A percentile compares a stretch with the other conserved stretches of the same genome.
phyloP scores from a whole-genome alignment of 495 filamentous ascomycete species.

The Neurospora sp. region DNA sequence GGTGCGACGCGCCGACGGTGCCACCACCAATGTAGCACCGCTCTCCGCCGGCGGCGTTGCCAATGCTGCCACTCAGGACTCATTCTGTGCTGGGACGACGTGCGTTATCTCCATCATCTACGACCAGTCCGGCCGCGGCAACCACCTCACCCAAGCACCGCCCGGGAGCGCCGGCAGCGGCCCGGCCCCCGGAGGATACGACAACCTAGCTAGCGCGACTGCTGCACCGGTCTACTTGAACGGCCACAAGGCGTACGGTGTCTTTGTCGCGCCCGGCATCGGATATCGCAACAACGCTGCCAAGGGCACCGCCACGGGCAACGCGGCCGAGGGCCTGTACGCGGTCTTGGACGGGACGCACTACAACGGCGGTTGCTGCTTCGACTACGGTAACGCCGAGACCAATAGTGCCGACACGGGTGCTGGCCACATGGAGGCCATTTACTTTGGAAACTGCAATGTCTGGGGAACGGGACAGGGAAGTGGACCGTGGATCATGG shows the following conservation, averaged over 20 bases:
- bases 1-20: conserved; percentile 39
- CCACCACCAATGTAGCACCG: conserved; percentile 37
- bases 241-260: conserved; percentile 49
- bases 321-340: conserved; percentile 48
- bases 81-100: conserved; percentile 46
- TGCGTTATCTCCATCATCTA: conserved; percentile 51
- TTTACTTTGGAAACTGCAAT: conserved; percentile 44
- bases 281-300: conserved; percentile 33
- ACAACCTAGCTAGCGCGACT: conserved; percentile 43
- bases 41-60: conserved; percentile 42
- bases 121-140: conserved; percentile 48
- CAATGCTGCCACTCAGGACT: conserved; percentile 45
- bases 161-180: conserved; percentile 38
- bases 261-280: conserved; percentile 36
- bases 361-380: conserved; percentile 41
- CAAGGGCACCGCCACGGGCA: conserved; percentile 41
- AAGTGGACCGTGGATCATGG: conserved; percentile 51
- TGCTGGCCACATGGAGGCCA: conserved; percentile 51
- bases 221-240: conserved; percentile 50
- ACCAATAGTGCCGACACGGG: conserved; percentile 43
- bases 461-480: conserved; percentile 43
- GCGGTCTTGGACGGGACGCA: conserved; percentile 38
- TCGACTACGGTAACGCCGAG: conserved; percentile 54
- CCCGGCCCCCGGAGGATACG: conserved; percentile 43
- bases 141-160: conserved; percentile 49